Evolutionary conservation across 805 yeast genomes (phyloP), one percentile per base, ranked within the genome.

Genomic region (Yamadazyma takamatsuzukensis): DNA sequence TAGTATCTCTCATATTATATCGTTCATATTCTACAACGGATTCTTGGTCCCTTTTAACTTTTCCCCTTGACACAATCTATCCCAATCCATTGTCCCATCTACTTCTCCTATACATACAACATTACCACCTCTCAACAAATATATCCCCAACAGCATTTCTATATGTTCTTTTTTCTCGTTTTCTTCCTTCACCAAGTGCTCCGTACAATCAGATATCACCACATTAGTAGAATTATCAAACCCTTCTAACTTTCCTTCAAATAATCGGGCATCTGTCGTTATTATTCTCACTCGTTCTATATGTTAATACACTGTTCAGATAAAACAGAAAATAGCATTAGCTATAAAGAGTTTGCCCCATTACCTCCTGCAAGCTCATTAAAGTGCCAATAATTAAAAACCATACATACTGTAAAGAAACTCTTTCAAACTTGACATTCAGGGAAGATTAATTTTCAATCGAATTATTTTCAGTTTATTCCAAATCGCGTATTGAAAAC

Each of bases 181-280:
- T n/a, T 63, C 67, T 0, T 51, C 50, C 32, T 62, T 64, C 27
- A 78, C 63, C 12, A 76, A 49, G 29, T 80, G 54, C 48, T 79
- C 83, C 14, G 59, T 51, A 12, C 81, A 68, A 25, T 66, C 55
- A 3, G 74, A 57, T 25, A 82, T 54, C 24, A 81, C 61, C 21
- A 83, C 47, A 48, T 83, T 83, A 15, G 83, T 74, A 27, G 75
- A 64, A 41, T 77, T 74, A 51, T 83, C 90, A 45, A 64, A 81
- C 5, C 89, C 87, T 42, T 58, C 59, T 15, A 66, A 56, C 14
- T 47, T 52, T 4, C 72, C 72, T 45, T 64, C 70, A 38, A 64
- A 66, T 22, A 62, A 47, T 25, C 72, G 49, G 17, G 61, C 71
- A 47, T 66, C 72, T 8, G 71, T 58, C n/a, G 70, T 56, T 38